Base-by-base conservation (phyloP, 495 filamentous ascomycete genomes). In the Penicillium macrosclerotiorum region DNA sequence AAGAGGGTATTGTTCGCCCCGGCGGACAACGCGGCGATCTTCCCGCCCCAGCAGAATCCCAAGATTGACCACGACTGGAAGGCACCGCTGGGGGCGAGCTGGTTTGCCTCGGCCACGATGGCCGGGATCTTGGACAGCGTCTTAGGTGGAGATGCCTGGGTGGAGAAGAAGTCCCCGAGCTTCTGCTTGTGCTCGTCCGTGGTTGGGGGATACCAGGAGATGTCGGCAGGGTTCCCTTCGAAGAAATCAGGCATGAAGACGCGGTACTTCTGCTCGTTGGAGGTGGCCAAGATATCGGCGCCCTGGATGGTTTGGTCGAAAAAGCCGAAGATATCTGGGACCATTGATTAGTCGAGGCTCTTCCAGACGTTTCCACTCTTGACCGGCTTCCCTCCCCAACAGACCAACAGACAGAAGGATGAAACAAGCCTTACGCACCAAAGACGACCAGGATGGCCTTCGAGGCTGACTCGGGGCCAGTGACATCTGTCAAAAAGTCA, bases 1-100 rank as follows among this genome's bases (percentile, higher is more conserved):
- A 95, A 95, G 27, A 69, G 70, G 20, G 70, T 79, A 55, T 77
- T 82, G 22, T 76, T 69, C 16, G 75, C 60, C 3, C 64, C 69
- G 4, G 76, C 69, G 23, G 81, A 69, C n/a, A 88, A 73, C n/a
- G 77, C 75, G 12, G 78, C 70, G 38, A 86, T 80, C 75, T 95
- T 95, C 42, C 86, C 90, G 45, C 92, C 92, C 92, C 91, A 98
- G 78, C 92, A 98, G 79, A 77, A 90, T 11, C 92, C 92, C n/a
- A 96, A 62, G 45, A 89, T 74, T n/a, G 75, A 90, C 89, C 89
- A 96, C 23, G 78, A 83, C 56, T 83, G 73, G 55, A 94, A 82
- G 22, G 36, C 29, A 8, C 53, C 67, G 29, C 47, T 49, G 16
- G 58, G 37, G 4, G 68, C 65, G 11, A 77, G 73, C 51, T 67